Percentiles rank a stretch among this genome's conserved stretches.
Conservation (phyloP, 164 flowering plant species). For the Aristolochia californica region DNA sequence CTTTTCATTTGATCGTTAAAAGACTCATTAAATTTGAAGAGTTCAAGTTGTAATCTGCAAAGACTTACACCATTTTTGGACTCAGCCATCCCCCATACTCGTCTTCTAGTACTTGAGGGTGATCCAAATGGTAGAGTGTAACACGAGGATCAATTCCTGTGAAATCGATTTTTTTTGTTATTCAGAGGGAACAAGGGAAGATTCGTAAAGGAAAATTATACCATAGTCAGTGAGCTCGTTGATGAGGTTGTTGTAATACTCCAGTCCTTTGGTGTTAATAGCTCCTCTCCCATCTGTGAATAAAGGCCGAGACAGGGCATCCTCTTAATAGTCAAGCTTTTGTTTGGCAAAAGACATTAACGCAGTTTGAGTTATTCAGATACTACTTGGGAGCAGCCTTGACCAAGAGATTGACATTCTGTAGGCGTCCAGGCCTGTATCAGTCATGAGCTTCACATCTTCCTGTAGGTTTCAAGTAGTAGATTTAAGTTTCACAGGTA, state of each 20-base stretch:
- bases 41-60: not conserved
- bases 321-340: not conserved
- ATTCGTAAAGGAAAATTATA: not conserved
- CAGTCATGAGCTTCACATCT: conserved; percentile 16
- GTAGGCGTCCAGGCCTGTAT: conserved; percentile 11
- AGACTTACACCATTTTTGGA: conserved; percentile 19
- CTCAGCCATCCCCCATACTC: conserved; percentile 23
- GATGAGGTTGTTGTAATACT: conserved; percentile 16
- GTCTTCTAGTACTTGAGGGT: conserved; percentile 26
- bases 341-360: not conserved
- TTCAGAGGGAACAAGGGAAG: too few species aligned
- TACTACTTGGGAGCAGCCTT: conserved; percentile 13
- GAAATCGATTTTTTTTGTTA: too few species aligned
- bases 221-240: conserved; percentile 12
- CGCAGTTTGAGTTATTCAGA: not conserved
- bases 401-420: conserved; percentile 21
- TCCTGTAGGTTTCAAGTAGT: conserved; percentile 8
- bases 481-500: not conserved
- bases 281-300: conserved; percentile 14
- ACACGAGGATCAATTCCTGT: conserved; percentile 25
- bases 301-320: not conserved
- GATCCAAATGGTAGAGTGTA: conserved; percentile 21
- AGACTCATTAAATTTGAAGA: too few species aligned
- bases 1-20: not conserved
- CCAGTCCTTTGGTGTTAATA: conserved; percentile 11